Base-by-base conservation (phyloP, 306 rosid species). In the Alnus glutinosa region DNA sequence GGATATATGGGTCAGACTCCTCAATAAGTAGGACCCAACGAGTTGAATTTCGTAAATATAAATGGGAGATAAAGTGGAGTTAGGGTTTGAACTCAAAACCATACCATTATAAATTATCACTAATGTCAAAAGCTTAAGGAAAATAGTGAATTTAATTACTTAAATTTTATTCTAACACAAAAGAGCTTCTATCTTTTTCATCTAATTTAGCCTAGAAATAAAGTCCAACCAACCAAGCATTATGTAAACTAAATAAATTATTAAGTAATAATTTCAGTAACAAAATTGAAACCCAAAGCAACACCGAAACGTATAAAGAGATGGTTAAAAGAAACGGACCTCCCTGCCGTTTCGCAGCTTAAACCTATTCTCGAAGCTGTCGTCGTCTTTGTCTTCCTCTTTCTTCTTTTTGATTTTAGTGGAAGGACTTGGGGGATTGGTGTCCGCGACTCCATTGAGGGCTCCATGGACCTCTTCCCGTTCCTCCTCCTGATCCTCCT, bases 291-390 rank as follows among this genome's bases (percentile, higher is more conserved):
- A 64, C 47, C 67, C 66, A 59, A 9, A 59, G 14, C 66, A 10
- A 59, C 28, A 16, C 70, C 15, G 15, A 30, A 54, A 49, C 9
- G 44, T 15, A 64, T 1, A 23, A n/a, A 13, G 9, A 39, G 49
- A 52, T 3, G 4, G 30, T 8, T 62, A 42, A 4, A 34, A 42
- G n/a, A 34, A 49, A 84, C 77, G 7, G 5, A 91, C 98, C 93
- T 93, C 98, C 74, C 77, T 90, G 78, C 99, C 98, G 80, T 95
- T 91, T 42, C 93, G 90, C 55, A 90, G 90, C 85, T 93, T 93
- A 86, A 85, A 93, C 84, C 97, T 89, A 57, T 82, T 63, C 61
- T 93, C 97, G 7, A 51, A 42, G 73, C 62, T 71, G 34, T 77
- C 85, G 3, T 77, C 52, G 52, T 58, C 64, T 9, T 58, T 14